phyloP scores from a whole-genome alignment of 441 rosid species.

The Aleurites moluccanus region DNA sequence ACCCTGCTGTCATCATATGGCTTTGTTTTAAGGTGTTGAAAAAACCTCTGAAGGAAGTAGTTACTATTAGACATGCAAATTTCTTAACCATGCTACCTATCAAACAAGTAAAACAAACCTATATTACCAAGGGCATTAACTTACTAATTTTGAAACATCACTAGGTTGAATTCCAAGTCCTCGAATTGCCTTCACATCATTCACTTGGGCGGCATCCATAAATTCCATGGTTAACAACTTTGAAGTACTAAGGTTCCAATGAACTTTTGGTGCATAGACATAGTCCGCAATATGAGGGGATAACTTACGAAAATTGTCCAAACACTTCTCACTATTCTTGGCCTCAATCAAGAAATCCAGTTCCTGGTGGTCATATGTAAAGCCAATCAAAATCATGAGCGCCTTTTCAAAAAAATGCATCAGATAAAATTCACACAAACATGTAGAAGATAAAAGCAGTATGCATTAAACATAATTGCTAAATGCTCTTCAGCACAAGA shows the following conservation, averaged over 20 bases:
- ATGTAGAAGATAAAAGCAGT: neutral
- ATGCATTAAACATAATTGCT: neutral
- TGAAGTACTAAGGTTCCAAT: conserved; percentile 86
- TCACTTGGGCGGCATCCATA: conserved; percentile 85
- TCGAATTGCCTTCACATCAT: conserved; percentile 64
- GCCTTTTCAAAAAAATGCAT: neutral
- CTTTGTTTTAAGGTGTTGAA: neutral
- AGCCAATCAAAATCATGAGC: conserved; percentile 14
- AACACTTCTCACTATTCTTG: conserved; percentile 78
- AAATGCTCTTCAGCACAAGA: neutral
- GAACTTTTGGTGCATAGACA: conserved; percentile 73
- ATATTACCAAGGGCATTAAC: conserved; percentile 27
- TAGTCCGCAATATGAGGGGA: conserved; percentile 86
- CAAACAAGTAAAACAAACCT: conserved; percentile 14
- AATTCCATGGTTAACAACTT: conserved; percentile 91
- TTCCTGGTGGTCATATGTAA: conserved; percentile 54
- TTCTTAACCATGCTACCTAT: conserved; percentile 7
- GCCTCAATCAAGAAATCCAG: conserved; percentile 90
- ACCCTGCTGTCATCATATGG: neutral
- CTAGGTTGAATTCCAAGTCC: conserved; percentile 71
- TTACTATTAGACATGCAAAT: conserved; percentile 11
- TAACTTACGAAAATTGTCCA: conserved; percentile 79
- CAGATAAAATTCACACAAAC: neutral
- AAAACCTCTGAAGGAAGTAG: conserved; percentile 5
- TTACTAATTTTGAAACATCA: conserved; percentile 83